A percentile compares a stretch with the other conserved stretches of the same genome.
Conservation (phyloP, 2,329 filamentous ascomycete genomes). For the Phialophora verrucosa region DNA sequence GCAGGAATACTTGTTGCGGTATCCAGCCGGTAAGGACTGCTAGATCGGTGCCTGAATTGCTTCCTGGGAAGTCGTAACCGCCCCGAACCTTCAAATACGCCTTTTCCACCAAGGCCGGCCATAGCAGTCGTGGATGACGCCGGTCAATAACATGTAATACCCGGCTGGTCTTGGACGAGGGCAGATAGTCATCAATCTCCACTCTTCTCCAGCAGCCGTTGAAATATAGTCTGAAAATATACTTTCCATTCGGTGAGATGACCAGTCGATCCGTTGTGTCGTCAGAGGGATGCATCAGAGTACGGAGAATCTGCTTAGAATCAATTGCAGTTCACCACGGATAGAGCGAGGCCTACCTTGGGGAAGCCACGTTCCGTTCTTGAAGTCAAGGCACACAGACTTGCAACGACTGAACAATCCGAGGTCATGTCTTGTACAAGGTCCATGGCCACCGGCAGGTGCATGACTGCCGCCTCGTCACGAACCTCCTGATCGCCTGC, state of each 20-base stretch:
- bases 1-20: constrained; percentile 90
- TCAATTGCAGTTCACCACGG: constrained; percentile 26
- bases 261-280: constrained; percentile 61
- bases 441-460: constrained; percentile 65
- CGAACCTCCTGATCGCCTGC: constrained; percentile 34
- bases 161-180: constrained; percentile 73
- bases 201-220: constrained; percentile 91
- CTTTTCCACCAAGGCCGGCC: constrained; percentile 93
- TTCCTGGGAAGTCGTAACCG: constrained; percentile 96
- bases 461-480: constrained; percentile 62
- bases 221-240: constrained; percentile 90
- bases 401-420: constrained; percentile 96
- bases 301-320: constrained; percentile 65
- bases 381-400: constrained; percentile 80
- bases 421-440: constrained; percentile 94
- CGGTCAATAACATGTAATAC: constrained; percentile 87
- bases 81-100: constrained; percentile 94
- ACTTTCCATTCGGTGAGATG: constrained; percentile 81
- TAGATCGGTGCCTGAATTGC: constrained; percentile 93
- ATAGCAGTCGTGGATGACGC: constrained; percentile 78
- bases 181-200: constrained; percentile 85
- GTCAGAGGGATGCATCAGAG: constrained; percentile 78
- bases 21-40: constrained; percentile 96
- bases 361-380: constrained; percentile 71
- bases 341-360: constrained; percentile 58